Base-by-base conservation (phyloP, 805 yeast genomes). In the Candida andamanensis region DNA sequence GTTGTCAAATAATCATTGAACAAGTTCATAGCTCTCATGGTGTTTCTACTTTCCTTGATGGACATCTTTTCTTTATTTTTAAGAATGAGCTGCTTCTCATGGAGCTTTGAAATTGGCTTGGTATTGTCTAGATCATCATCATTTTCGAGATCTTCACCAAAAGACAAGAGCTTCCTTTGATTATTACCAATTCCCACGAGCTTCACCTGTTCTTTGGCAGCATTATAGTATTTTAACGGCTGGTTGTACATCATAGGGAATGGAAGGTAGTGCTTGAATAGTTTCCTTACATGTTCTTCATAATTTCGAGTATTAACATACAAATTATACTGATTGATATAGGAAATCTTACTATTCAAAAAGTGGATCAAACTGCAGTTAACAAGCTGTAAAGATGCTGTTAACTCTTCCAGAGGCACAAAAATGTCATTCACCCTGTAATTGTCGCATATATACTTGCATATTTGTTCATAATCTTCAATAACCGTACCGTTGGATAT, bases 201-300 rank as follows among this genome's bases (percentile, higher is more conserved):
- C 28, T 49, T 42, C 9, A 60, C 58, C 37, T 54, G 58, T 13
- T 51, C 55, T 34, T 58, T 56, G 1, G 72, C 72, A 24, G 40
- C 35, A 31, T 52, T 48, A 43, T 65, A 66, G 35, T 64, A 62
- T 25, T 56, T 59, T 23, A 75, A 41, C 1, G 89, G 87, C 15
- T 80, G 76, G 39, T 73, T 74, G 49, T 80, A 81, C 71, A 80
- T 84, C 72, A 80, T 69, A 7, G 89, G 90, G 58, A 81, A 82
- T 5, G 84, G 80, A 13, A 80, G 53, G 35, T 74, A 67, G 4
- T 58, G 44, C 26, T 65, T 59, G 48, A 79, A 79, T 12, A 70
- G 45, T 15, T 70, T 69, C 39, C 85, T 63, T 4, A 86, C 73
- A 43, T 68, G 78, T 9, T 60, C 50, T 37, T 75, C 81, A 52